Conservation (phyloP, 2,329 filamentous ascomycete species). For the Apiospora rasikravindrae region DNA sequence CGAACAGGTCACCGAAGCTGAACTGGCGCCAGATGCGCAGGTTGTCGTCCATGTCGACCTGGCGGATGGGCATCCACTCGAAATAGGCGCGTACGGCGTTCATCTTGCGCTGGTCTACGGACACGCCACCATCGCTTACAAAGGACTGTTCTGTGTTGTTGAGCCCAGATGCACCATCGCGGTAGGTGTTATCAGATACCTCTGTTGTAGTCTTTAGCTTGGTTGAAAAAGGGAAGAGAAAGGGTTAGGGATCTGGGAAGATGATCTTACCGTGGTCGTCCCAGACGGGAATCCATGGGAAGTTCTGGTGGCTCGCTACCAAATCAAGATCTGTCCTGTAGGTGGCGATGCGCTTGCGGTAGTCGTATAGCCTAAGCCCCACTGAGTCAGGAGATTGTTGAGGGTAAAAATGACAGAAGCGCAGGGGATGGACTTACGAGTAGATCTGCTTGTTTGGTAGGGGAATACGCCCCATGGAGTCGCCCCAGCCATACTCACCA, state of each 20-base stretch:
- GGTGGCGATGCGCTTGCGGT: constrained; percentile 61
- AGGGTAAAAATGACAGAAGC: neutral
- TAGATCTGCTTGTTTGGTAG: constrained; percentile 57
- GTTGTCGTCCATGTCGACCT: constrained; percentile 72
- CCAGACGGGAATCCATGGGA: constrained; percentile 69
- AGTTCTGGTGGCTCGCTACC: constrained; percentile 58
- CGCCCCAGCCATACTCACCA: constrained; percentile 55
- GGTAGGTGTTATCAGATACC: constrained; percentile 69
- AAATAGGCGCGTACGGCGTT: constrained; percentile 75
- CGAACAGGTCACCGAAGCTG: constrained; percentile 67
- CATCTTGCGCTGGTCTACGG: constrained; percentile 74
- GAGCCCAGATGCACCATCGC: constrained; percentile 62
- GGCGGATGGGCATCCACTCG: constrained; percentile 62
- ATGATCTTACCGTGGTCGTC: constrained; percentile 58
- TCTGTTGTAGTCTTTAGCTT: constrained; percentile 39
- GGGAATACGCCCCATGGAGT: constrained; percentile 56
- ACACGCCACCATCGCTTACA: constrained; percentile 62
- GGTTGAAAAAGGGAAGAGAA: neutral
- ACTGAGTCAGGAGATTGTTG: neutral
- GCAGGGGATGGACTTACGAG: constrained; percentile 37
- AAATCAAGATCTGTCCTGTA: constrained; percentile 68
- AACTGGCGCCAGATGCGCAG: constrained; percentile 72
- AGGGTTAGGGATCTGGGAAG: neutral
- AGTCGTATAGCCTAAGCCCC: constrained; percentile 57
- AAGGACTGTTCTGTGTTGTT: constrained; percentile 73